Evolutionary conservation across 2,329 filamentous ascomycete genomes (phyloP).

Genomic region (Paracorniculantispora psalliotae): DNA sequence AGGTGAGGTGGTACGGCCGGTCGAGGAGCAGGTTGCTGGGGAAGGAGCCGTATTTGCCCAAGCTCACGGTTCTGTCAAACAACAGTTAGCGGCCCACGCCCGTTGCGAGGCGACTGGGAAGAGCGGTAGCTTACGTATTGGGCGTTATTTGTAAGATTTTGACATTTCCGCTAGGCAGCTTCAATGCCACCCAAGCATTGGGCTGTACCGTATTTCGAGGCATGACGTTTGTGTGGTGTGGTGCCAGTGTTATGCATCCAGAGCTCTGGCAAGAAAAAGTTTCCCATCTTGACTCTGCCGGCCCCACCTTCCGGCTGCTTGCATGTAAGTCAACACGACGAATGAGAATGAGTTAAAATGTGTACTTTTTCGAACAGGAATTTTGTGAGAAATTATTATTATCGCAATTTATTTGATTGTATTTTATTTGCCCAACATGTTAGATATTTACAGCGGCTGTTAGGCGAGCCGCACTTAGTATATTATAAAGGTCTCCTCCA

Average conservation of each 20-base stretch:
- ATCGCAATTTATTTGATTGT: too few species aligned
- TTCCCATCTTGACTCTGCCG: background rate
- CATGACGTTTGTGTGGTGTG: slow-evolving; percentile 19
- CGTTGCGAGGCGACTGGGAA: background rate
- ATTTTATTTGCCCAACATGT: background rate
- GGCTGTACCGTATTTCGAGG: slow-evolving; percentile 38
- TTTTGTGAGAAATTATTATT: background rate
- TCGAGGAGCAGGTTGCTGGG: slow-evolving; percentile 83
- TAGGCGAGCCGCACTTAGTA: background rate
- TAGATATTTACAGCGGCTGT: background rate
- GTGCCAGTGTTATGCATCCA: background rate
- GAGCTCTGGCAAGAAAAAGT: slow-evolving; percentile 1
- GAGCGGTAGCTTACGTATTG: slow-evolving; percentile 48
- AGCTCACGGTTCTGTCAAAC: slow-evolving; percentile 67
- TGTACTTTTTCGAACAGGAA: background rate
- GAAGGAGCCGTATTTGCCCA: slow-evolving; percentile 92
- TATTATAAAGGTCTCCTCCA: slow-evolving; percentile 28
- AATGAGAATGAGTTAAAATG: too few species aligned
- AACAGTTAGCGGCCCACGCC: background rate
- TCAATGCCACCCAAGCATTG: slow-evolving; percentile 55
- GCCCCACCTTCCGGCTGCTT: background rate
- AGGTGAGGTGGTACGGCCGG: slow-evolving; percentile 88
- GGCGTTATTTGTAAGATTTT: slow-evolving; percentile 54
- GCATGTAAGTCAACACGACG: slow-evolving; percentile 6
- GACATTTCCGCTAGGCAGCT: slow-evolving; percentile 54